Evolutionary conservation across 108 stramenopile species (phyloP), one percentile per base, ranked within the genome.

Genomic region (Skeletonema menzelii): DNA sequence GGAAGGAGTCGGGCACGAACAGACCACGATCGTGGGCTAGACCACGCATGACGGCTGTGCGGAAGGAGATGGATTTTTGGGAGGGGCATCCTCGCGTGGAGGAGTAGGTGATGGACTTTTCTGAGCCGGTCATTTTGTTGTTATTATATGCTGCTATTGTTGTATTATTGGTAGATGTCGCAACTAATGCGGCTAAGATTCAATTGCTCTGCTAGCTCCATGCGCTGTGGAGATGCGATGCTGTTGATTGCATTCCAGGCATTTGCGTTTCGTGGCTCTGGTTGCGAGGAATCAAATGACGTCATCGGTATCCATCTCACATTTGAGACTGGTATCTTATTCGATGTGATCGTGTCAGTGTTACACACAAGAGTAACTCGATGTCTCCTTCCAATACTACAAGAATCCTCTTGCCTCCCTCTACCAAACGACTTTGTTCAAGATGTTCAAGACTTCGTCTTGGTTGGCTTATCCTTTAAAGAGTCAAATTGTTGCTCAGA

Each of bases 11-110:
- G 11, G 98, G 98, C 26, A 99, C 97, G 82, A 97, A 98, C 31
- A 99, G 86, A 30, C 98, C 98, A 7, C 92, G 87, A 76, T 98
- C 98, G 57, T 94, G 89, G 15, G 96, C 97, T 22, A 99, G 82
- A 46, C 98, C 98, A 22, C 88, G 92, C 90, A 99, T 93, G 5
- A 99, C 98, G 27, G 91, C 97, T 14, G 86, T 72, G 31, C 95
- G 93, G 82, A 99, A 99, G 75, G 85, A 85, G 38, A 97, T 62
- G 63, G 84, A 77, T 70, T 80, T 82, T 71, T 96, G 91, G 56
- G 84, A 72, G 15, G 85, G 86, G 27, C 82, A 82, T 24, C 98
- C 98, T 32, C 98, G 91, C 1, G 98, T 99, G 24, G 95, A 95
- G 65, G 89, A 90, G 86, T 98, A 98, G 17, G 94, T 95, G 49